Evolutionary conservation across 2,329 filamentous ascomycete species (phyloP), one percentile per base, ranked within the genome.

Genomic region (Fusarium begoniae): DNA sequence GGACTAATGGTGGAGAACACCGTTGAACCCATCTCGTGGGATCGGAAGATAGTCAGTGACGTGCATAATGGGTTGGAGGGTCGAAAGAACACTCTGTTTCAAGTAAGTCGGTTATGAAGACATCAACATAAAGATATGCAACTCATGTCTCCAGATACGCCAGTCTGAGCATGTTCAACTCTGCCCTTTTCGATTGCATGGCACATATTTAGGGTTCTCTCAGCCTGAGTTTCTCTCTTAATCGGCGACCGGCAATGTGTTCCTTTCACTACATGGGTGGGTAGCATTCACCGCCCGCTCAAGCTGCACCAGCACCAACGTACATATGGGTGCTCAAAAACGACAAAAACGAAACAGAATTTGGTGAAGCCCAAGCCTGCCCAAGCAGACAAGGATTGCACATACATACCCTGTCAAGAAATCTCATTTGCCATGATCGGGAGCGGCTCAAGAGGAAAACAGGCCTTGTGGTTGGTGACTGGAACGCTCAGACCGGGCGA

Each of bases 271-370:
- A 66, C 35, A 68, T 47, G 45, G 41, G 37, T 56, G 57, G 54
- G 26, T 62, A 61, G 18, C 47, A 59, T 57, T 63, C 64, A 65
- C 62, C 64, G 54, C 66, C 63, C 41, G 56, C 55, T 44, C 55
- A 61, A 65, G 57, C 53, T 75, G 63, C 57, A 74, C 45, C 70
- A 48, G 62, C 28, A 57, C 40, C 66, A 24, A 65, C 50, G 44
- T 57, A 63, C 51, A 63, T 54, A 65, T 38, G 56, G 24, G 60
- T 56, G 55, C 54, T 47, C 57, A 59, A 55, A 15, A 70, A 61
- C 35, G 32, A 50, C 53, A 22, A 71, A 61, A 61, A 51, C 43
- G 37, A 60, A 72, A 51, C 50, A 45, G 55, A 59, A 60, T 56
- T 72, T 74, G 64, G 43, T 54, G 41, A 40, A 41, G 68, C 56